phyloP scores from a whole-genome alignment of 306 rosid genomes.

The Senna tora region DNA sequence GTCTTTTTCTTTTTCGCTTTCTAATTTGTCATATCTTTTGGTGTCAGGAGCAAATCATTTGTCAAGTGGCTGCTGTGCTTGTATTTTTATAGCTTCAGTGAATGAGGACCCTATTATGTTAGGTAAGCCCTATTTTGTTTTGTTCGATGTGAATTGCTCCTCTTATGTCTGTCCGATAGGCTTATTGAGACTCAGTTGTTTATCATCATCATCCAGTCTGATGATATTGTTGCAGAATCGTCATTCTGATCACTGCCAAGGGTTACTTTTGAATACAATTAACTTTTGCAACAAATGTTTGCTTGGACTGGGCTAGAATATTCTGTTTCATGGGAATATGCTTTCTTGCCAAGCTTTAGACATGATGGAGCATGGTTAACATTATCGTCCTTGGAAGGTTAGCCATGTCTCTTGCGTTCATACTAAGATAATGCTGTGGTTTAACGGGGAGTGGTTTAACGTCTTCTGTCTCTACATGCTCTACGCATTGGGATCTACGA shows the following conservation, averaged over 20 bases:
- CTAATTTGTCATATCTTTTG: not conserved
- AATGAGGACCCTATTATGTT: not conserved
- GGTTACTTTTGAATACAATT: constrained; percentile 1
- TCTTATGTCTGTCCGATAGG: constrained; percentile 6
- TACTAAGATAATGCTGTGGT: constrained; percentile 10
- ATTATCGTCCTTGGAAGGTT: constrained; percentile 32
- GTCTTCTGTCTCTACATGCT: constrained; percentile 23
- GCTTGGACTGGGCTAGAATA: constrained; percentile 29
- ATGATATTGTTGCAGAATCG: constrained; percentile 35
- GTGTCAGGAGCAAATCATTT: constrained; percentile 8
- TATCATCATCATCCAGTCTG: not conserved
- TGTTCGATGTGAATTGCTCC: constrained; percentile 17
- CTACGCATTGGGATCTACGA: not conserved
- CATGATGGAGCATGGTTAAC: constrained; percentile 39
- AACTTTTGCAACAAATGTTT: constrained; percentile 8
- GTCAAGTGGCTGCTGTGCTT: constrained; percentile 3
- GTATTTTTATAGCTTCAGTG: constrained; percentile 21
- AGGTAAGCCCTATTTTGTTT: constrained; percentile 21
- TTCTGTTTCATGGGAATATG: constrained; percentile 13
- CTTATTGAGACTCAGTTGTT: constrained; percentile 11
- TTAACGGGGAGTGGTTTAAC: constrained; percentile 1
- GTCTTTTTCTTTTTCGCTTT: not conserved
- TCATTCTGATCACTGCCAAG: constrained; percentile 31
- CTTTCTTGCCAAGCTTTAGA: constrained; percentile 36
- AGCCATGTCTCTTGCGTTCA: constrained; percentile 13